phyloP scores from a whole-genome alignment of 192 early-diverging fungal species.

The Entrophospora sp. region DNA sequence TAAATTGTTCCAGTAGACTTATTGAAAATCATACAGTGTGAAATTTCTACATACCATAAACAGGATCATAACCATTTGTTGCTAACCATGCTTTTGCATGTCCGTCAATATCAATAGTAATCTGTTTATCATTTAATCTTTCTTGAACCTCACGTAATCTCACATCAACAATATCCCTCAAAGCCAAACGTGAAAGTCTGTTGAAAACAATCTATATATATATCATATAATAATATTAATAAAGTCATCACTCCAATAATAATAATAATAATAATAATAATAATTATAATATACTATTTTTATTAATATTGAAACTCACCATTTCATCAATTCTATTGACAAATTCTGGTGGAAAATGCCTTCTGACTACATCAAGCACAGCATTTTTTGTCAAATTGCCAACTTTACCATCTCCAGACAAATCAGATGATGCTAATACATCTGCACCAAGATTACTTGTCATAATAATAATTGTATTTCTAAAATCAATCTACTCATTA shows the following conservation, averaged over 20 bases:
- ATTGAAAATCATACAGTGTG: slow-evolving; percentile 63
- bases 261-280: no score
- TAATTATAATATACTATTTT: neutral
- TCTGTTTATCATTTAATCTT: slow-evolving; percentile 67
- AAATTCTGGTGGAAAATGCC: slow-evolving; percentile 73
- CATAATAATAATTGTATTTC: slow-evolving; percentile 77
- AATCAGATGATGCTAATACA: slow-evolving; percentile 45
- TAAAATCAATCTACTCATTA: slow-evolving; percentile 53
- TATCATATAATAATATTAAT: neutral
- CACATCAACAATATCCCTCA: slow-evolving; percentile 70
- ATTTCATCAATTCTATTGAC: slow-evolving; percentile 74
- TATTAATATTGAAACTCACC: slow-evolving; percentile 28
- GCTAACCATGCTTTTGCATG: slow-evolving; percentile 72
- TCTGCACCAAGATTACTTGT: slow-evolving; percentile 73
- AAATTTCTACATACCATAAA: slow-evolving; percentile 80
- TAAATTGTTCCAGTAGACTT: slow-evolving; percentile 61
- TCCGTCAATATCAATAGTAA: slow-evolving; percentile 60
- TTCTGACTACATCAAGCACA: slow-evolving; percentile 60
- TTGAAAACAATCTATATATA: slow-evolving; percentile 52
- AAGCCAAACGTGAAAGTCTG: slow-evolving; percentile 52
- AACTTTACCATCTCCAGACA: slow-evolving; percentile 33
- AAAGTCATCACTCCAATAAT: no score
- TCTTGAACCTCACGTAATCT: slow-evolving; percentile 57
- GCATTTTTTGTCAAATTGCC: slow-evolving; percentile 46
- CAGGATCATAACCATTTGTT: slow-evolving; percentile 76